phyloP scores from a whole-genome alignment of 345 rosid genomes.

The Stellera chamaejasme region DNA sequence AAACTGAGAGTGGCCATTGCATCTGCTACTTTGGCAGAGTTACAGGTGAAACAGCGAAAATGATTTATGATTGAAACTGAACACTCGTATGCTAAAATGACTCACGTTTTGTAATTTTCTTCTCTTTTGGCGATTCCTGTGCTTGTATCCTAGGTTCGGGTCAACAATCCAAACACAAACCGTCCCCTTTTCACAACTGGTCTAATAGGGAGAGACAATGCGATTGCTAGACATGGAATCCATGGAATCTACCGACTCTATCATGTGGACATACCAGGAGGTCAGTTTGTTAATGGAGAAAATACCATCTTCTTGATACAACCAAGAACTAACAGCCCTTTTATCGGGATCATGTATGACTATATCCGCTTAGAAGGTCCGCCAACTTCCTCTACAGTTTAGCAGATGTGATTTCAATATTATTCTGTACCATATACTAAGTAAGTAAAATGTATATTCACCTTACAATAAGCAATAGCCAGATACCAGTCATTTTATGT shows the following conservation, averaged over 20 bases:
- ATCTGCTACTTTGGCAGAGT: conserved; percentile 68
- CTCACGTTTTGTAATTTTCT: not conserved
- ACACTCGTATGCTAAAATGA: not conserved
- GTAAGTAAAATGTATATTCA: not conserved
- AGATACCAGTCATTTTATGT: conserved; percentile 1
- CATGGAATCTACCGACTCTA: conserved; percentile 75
- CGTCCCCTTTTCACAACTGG: conserved; percentile 78
- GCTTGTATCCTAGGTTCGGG: conserved; percentile 41
- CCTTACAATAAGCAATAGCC: not conserved
- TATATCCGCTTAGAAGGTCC: conserved; percentile 84
- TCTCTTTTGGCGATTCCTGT: not conserved
- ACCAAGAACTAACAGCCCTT: conserved; percentile 52
- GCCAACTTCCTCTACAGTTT: conserved; percentile 12
- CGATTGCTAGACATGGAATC: conserved; percentile 85
- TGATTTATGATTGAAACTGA: not conserved
- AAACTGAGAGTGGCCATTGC: conserved; percentile 75
- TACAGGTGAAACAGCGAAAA: conserved; percentile 51
- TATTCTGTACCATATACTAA: not conserved
- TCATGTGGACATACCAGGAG: conserved; percentile 45
- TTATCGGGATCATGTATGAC: conserved; percentile 82
- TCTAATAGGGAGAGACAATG: conserved; percentile 79
- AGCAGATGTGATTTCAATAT: not conserved
- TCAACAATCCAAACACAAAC: conserved; percentile 44
- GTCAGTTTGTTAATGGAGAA: conserved; percentile 47
- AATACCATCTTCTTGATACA: conserved; percentile 75